Evolutionary conservation across 2,329 filamentous ascomycete genomes (phyloP).

Genomic region (Hypoxylon sp.): DNA sequence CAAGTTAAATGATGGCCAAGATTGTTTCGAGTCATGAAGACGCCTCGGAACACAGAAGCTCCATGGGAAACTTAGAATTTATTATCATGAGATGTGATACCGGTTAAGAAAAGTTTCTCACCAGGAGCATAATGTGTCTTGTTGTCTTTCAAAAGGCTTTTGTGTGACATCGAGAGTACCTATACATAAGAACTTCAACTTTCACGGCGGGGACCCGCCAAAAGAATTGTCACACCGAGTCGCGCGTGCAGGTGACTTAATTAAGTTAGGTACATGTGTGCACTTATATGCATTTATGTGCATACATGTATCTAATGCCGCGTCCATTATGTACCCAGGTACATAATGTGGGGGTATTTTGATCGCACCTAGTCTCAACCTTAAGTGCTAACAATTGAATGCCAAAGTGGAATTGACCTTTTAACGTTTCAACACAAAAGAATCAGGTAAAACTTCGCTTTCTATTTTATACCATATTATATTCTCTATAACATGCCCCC

Average conservation of each 20-base stretch:
- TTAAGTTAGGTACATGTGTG: slow-evolving; percentile 38
- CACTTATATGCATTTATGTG: too few relatives aligned
- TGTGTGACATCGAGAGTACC: slow-evolving; percentile 5
- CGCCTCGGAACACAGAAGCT: slow-evolving; percentile 56
- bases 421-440: slow-evolving; percentile 1
- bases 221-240: slow-evolving; percentile 37
- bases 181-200: slow-evolving; percentile 17
- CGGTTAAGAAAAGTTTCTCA: slow-evolving; percentile 5
- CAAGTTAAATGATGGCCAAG: slow-evolving; percentile 70
- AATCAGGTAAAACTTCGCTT: slow-evolving; percentile 20
- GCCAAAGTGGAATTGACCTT: background rate
- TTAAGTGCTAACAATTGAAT: too few relatives aligned
- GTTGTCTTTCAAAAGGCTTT: slow-evolving; percentile 7
- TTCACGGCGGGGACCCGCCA: slow-evolving; percentile 37
- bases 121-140: slow-evolving; percentile 18
- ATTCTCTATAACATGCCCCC: slow-evolving; percentile 13
- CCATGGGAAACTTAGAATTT: slow-evolving; percentile 50
- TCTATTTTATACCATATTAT: slow-evolving; percentile 5
- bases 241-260: slow-evolving; percentile 48
- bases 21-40: slow-evolving; percentile 75
- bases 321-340: background rate
- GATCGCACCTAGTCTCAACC: background rate
- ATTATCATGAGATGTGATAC: slow-evolving; percentile 13
- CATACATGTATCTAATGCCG: too few relatives aligned
- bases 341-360: background rate